Evolutionary conservation across 2,329 filamentous ascomycete genomes (phyloP), one percentile per base, ranked within the genome.

Genomic region (Pseudogymnoascus verrucosus): DNA sequence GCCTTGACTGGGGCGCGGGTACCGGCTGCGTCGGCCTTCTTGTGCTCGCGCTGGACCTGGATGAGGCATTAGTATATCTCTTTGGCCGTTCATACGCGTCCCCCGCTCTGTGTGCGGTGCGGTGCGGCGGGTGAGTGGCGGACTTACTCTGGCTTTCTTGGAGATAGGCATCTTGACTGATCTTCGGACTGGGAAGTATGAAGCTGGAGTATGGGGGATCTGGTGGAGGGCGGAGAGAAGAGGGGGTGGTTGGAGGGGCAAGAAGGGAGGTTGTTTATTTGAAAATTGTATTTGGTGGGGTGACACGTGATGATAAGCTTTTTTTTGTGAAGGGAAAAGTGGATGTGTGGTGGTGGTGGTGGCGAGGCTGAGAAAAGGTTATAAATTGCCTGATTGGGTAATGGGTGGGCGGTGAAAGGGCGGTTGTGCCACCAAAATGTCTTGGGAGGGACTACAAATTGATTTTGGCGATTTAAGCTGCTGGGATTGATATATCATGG

Each of bases 21-120:
- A 65, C 82, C 82, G 31, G 80, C 81, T 28, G 78, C 78, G 3
- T 84, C 82, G 44, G 78, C 82, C 67, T 78, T 80, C 70, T 83
- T 81, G 74, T 84, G 82, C 73, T 84, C 82, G 71, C 79, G 79
- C 68, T 78, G 75, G 68, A 81, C 76, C 77, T 83, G 70, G 51
- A 37, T 16, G 8, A 4, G 12, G 28, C 6, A 28, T 61, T 39
- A 23, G 23, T 61, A 60, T 21, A 23, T 21, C 37, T 12, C 19
- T 19, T 19, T 19, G 19, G 19, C 19, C 8, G n/a, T 7, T 14
- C 37, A 26, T 23, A 16, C 23, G 51, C 19, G 40, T 40, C n/a
- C 42, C 26, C 3, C 14, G 37, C 31, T 31, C 19, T 10, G 1
- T 19, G 19, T 19, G 7, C 28, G 16, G 62, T 12, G 21, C 6